Evolutionary conservation across 495 filamentous ascomycete species (phyloP).

Genomic region (Emericellopsis terricola): DNA sequence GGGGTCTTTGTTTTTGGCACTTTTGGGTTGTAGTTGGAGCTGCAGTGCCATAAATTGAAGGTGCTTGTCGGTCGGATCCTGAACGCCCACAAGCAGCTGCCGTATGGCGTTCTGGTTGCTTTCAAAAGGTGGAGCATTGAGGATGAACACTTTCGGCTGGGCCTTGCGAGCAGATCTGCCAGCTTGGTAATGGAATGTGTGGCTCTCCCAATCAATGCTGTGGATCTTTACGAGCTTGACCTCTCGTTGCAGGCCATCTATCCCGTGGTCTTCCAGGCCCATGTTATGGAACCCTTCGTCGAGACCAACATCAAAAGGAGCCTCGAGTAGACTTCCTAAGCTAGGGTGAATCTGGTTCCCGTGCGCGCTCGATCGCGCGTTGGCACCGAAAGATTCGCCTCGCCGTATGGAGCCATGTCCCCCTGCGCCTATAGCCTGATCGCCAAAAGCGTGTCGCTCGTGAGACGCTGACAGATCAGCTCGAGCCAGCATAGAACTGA

Average conservation of each 20-base stretch:
- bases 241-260: conserved; percentile 53
- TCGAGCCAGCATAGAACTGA: conserved; percentile 84
- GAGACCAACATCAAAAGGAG: conserved; percentile 51
- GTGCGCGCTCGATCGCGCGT: conserved; percentile 18
- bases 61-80: conserved; percentile 45
- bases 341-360: conserved; percentile 18
- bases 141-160: conserved; percentile 43
- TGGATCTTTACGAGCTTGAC: conserved; percentile 57
- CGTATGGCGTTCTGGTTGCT: conserved; percentile 29
- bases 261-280: conserved; percentile 50
- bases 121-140: conserved; percentile 36
- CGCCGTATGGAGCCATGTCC: conserved; percentile 32
- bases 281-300: conserved; percentile 56
- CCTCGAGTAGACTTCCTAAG: conserved; percentile 37
- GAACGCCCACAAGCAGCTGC: conserved; percentile 46
- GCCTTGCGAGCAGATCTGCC: conserved; percentile 26
- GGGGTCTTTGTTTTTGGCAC: conserved; percentile 4
- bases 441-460: conserved; percentile 55
- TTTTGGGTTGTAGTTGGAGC: conserved; percentile 16
- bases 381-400: conserved; percentile 55
- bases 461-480: conserved; percentile 68
- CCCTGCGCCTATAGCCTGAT: conserved; percentile 35
- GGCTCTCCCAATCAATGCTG: conserved; percentile 44
- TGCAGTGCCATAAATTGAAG: conserved; percentile 49
- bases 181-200: conserved; percentile 35